Percentiles rank a stretch among this genome's conserved stretches.
Evolutionary conservation across 805 yeast species (phyloP).

Genomic region (Cyberlindnera petersonii): DNA sequence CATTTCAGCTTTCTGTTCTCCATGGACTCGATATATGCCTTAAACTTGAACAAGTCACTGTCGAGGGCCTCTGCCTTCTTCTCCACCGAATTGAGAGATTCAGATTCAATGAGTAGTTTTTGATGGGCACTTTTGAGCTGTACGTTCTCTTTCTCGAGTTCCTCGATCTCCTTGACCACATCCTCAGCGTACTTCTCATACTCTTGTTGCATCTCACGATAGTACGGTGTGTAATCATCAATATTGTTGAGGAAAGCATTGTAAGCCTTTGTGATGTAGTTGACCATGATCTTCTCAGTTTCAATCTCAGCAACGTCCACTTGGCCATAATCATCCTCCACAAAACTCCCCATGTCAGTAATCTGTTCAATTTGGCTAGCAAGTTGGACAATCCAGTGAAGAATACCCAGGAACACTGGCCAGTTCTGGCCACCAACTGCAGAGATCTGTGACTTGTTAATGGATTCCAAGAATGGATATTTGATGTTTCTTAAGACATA

Average conservation of each 20-base stretch:
- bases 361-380: slow-evolving; percentile 39
- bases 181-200: slow-evolving; percentile 49
- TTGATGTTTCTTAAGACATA: slow-evolving; percentile 57
- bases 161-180: slow-evolving; percentile 43
- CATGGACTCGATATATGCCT: slow-evolving; percentile 67
- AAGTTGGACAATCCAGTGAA: slow-evolving; percentile 74
- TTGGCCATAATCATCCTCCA: slow-evolving; percentile 26
- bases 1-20: slow-evolving; percentile 62
- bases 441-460: slow-evolving; percentile 79
- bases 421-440: slow-evolving; percentile 91
- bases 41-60: slow-evolving; percentile 65
- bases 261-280: slow-evolving; percentile 65
- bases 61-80: slow-evolving; percentile 61
- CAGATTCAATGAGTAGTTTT: slow-evolving; percentile 41
- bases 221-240: slow-evolving; percentile 56
- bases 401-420: slow-evolving; percentile 78
- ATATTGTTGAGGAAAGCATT: slow-evolving; percentile 59
- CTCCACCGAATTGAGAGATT: slow-evolving; percentile 46
- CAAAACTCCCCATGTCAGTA: slow-evolving; percentile 29
- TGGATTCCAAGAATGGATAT: slow-evolving; percentile 77
- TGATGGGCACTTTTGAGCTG: slow-evolving; percentile 38
- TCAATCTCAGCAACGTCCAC: slow-evolving; percentile 31
- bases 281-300: slow-evolving; percentile 45
- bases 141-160: slow-evolving; percentile 38
- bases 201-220: slow-evolving; percentile 51